A percentile compares a stretch with the other conserved stretches of the same genome.
Evolutionary conservation across 768 basidiomycete species (phyloP).

Genomic region (Termitomyces titanicus): DNA sequence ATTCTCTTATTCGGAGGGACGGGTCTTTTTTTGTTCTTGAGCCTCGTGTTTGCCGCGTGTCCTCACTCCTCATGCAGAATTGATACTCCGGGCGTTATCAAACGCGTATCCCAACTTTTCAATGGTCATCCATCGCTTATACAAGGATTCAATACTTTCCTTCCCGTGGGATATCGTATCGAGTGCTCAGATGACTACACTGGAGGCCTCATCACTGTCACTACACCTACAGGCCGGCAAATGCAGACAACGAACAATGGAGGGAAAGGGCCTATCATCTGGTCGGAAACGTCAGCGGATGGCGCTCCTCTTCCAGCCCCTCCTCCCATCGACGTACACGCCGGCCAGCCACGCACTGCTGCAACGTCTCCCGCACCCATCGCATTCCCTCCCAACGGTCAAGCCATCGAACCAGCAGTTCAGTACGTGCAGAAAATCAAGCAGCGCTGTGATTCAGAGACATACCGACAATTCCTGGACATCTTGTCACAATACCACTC

Average conservation of each 20-base stretch:
- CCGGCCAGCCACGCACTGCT: slow-evolving; percentile 6
- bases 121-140: slow-evolving; percentile 87
- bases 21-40: not conserved
- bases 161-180: slow-evolving; percentile 92
- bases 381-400: slow-evolving; percentile 32
- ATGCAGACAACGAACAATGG: slow-evolving; percentile 54
- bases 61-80: slow-evolving; percentile 50
- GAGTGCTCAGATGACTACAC: slow-evolving; percentile 74
- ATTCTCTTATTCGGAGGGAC: not conserved
- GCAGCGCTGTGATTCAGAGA: slow-evolving; percentile 86
- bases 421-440: slow-evolving; percentile 98
- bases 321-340: not conserved
- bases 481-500: slow-evolving; percentile 66
- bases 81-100: slow-evolving; percentile 96
- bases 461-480: slow-evolving; percentile 76
- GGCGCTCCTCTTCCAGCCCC: slow-evolving; percentile 11
- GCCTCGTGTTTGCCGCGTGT: not conserved
- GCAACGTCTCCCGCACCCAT: slow-evolving; percentile 31
- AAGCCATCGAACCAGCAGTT: slow-evolving; percentile 73
- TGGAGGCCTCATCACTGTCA: slow-evolving; percentile 68
- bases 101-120: slow-evolving; percentile 91
- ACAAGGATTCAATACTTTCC: slow-evolving; percentile 97
- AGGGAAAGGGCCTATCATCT: slow-evolving; percentile 33
- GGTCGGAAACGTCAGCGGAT: slow-evolving; percentile 26
- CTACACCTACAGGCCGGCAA: slow-evolving; percentile 66